These are phyloP conservation scores for Pichiaceae sp. DNA, from an alignment of 1,139 yeast genomes.

Conservation along the genomic window DNA sequence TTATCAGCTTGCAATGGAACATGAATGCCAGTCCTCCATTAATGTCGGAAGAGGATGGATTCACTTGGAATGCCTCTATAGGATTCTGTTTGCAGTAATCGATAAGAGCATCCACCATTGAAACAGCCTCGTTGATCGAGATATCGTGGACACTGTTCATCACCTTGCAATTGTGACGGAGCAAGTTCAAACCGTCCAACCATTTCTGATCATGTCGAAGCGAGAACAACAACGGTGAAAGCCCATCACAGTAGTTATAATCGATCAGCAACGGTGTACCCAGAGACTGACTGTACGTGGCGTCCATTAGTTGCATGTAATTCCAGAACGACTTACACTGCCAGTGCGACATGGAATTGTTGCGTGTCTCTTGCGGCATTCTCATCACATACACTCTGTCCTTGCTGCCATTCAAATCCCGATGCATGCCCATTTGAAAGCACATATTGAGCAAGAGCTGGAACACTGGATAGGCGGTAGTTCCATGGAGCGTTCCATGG, in stretches of 20 bases:
- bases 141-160: too few relatives aligned
- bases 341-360: neutral
- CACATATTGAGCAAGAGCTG: neutral
- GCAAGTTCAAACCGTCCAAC: neutral
- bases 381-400: neutral
- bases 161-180: too few relatives aligned
- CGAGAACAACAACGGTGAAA: neutral
- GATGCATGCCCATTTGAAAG: neutral
- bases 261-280: conserved; percentile 16
- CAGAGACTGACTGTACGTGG: conserved; percentile 7
- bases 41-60: too few relatives aligned
- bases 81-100: too few relatives aligned
- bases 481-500: too few relatives aligned
- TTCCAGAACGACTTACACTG: conserved; percentile 8
- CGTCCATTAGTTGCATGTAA: conserved; percentile 10
- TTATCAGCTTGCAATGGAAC: neutral
- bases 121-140: too few relatives aligned
- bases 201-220: neutral
- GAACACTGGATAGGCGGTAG: neutral
- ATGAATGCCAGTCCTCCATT: neutral
- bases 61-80: too few relatives aligned
- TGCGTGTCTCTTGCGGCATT: too few relatives aligned
- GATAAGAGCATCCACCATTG: too few relatives aligned
- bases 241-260: conserved; percentile 9
- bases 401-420: neutral